Evolutionary conservation across 306 rosid species (phyloP).

Genomic region (Malus sylvestris): DNA sequence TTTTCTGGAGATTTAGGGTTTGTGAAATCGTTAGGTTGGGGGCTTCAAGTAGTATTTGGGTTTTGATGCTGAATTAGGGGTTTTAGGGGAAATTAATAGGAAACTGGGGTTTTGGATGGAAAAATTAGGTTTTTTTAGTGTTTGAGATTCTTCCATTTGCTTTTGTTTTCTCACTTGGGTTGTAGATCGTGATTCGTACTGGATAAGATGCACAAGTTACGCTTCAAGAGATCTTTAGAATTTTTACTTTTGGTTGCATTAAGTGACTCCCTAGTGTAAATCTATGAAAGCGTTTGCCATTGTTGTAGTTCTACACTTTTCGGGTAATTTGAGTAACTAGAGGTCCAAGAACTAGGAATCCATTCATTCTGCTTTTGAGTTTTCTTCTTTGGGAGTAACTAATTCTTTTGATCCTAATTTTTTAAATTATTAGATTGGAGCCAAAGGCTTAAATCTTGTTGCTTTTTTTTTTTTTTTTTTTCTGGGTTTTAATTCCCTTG

Average conservation of each 20-base stretch:
- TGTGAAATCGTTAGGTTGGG: conserved; percentile 5
- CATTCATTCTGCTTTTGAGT: neutral
- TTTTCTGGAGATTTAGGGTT: conserved; percentile 44
- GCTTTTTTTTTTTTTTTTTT: neutral
- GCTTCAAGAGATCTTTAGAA: neutral
- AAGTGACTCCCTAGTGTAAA: neutral
- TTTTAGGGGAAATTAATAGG: neutral
- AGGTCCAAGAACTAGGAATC: neutral
- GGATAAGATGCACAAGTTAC: neutral
- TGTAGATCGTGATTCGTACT: neutral
- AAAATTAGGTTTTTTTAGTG: conserved; percentile 1
- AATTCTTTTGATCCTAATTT: neutral
- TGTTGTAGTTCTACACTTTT: neutral
- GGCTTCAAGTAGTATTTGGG: neutral
- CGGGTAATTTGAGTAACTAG: neutral
- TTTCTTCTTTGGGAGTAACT: neutral
- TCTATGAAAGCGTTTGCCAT: neutral
- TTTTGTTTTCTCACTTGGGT: neutral
- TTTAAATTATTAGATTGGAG: neutral
- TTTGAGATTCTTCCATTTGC: neutral
- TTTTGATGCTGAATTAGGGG: conserved; percentile 10
- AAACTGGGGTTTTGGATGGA: conserved; percentile 1
- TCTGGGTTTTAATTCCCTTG: neutral
- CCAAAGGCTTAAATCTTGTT: neutral
- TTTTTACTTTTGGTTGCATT: neutral